These are phyloP conservation scores for Ensete glaucum DNA, from an alignment of 176 grass and related monocot species.

Conservation along the genomic window DNA sequence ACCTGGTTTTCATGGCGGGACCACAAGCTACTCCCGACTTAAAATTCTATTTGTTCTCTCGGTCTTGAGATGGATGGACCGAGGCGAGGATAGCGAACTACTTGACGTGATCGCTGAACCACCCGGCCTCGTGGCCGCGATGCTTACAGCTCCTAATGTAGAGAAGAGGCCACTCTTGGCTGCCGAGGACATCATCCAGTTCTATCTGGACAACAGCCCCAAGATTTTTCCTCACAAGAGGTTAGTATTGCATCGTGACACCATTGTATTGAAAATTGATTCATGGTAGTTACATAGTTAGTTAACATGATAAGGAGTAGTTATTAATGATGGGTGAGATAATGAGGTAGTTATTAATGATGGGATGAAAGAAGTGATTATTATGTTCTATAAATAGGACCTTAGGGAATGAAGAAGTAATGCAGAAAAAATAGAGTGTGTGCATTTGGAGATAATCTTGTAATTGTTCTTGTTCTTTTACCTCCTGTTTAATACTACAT, in stretches of 20 bases:
- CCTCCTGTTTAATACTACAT: too few species aligned
- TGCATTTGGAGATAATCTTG: too few species aligned
- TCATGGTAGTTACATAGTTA: too few species aligned
- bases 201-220: conserved; percentile 52
- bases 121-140: conserved; percentile 51
- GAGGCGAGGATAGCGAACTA: conserved; percentile 44
- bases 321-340: too few species aligned
- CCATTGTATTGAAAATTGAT: too few species aligned
- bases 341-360: too few species aligned
- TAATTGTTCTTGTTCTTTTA: too few species aligned
- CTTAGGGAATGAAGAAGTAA: too few species aligned
- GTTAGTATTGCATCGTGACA: conserved; percentile 20
- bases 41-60: conserved; percentile 39
- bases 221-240: conserved; percentile 46
- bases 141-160: conserved; percentile 44
- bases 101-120: conserved; percentile 63
- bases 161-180: conserved; percentile 42
- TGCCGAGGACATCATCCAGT: conserved; percentile 32
- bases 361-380: too few species aligned
- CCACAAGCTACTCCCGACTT: conserved; percentile 25
- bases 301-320: too few species aligned
- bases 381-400: too few species aligned
- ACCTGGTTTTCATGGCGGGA: conserved; percentile 34
- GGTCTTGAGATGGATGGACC: conserved; percentile 51
- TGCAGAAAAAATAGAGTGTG: too few species aligned